Base-by-base conservation (phyloP, 2,329 filamentous ascomycete species). In the Sporothrix pseudoabietina region DNA sequence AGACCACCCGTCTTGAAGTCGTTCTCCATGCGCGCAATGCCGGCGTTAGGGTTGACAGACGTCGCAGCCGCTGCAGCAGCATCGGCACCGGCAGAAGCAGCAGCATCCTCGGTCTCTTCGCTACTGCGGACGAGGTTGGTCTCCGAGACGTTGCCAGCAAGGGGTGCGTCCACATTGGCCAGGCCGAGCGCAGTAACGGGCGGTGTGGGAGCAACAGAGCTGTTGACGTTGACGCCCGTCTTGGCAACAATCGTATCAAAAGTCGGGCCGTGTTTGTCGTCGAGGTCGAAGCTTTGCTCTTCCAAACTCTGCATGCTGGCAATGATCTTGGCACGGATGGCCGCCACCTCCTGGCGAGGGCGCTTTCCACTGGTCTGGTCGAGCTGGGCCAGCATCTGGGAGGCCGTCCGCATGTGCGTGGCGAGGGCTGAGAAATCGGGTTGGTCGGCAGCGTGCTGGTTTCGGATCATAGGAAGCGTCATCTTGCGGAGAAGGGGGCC, bases 241-340 rank as follows among this genome's bases (percentile, higher is more conserved):
- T 92, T 92, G 32, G 91, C 91, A 82, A 96, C 94, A 78, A 96
- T 95, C 73, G 88, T 89, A 77, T 95, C 93, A 77, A 96, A 95
- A 0, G 91, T 94, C 22, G 92, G 91, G 0, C 89, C 87, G 74
- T 89, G 87, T n/a, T 84, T 84, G 69, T 94, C 92, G 75, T 94
- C 92, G 2, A 89, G 83, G 69, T 94, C 90, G 78, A 96, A 96
- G 79, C 90, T 94, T 80, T 95, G 91, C 80, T 96, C 93, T 80
- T 96, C 93, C 9, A 96, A 83, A 76, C 88, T 94, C 80, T 96
- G 93, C 93, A 96, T 96, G 80, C 92, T 95, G 2, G 93, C 93
- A 78, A 96, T 96, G 76, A 96, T 96, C 82, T 93, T 94, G 55
- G 92, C 90, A 77, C 93, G 88, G 80, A 96, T 96, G 8, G 92